phyloP scores from a whole-genome alignment of 2,329 filamentous ascomycete species.

The Xylariales sp. region DNA sequence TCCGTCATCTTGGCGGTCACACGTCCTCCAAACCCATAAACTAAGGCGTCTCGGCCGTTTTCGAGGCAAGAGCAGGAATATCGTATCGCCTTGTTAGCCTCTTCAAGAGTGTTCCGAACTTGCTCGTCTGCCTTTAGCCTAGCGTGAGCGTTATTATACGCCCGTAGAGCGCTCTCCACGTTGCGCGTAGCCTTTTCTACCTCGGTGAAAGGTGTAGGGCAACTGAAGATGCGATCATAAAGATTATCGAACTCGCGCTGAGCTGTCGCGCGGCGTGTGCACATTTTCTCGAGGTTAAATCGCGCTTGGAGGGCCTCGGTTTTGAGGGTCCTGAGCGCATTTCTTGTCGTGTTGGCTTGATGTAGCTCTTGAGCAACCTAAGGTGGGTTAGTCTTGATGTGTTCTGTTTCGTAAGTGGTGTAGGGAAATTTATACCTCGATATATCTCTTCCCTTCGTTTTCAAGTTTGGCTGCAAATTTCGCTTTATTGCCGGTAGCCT shows the following conservation, averaged over 20 bases:
- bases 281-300: constrained; percentile 52
- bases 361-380: constrained; percentile 57
- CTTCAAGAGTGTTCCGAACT: constrained; percentile 54
- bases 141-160: constrained; percentile 54
- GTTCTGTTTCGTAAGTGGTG: not conserved
- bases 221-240: constrained; percentile 65
- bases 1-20: constrained; percentile 64
- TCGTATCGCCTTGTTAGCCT: constrained; percentile 54
- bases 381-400: not conserved
- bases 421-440: constrained; percentile 54
- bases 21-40: constrained; percentile 63
- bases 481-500: constrained; percentile 60
- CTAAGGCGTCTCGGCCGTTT: constrained; percentile 56
- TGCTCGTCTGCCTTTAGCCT: constrained; percentile 56
- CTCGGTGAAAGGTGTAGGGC: constrained; percentile 64
- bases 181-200: constrained; percentile 61
- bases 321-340: constrained; percentile 55
- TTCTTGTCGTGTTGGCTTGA: constrained; percentile 57
- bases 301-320: constrained; percentile 54
- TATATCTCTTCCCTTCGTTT: constrained; percentile 67
- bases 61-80: constrained; percentile 53
- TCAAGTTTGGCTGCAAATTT: constrained; percentile 61
- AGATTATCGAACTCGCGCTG: constrained; percentile 62
- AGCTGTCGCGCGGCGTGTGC: constrained; percentile 53
- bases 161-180: constrained; percentile 50